These are phyloP conservation scores for Pueraria montana DNA, from an alignment of 306 rosid genomes.

Conservation along the genomic window DNA sequence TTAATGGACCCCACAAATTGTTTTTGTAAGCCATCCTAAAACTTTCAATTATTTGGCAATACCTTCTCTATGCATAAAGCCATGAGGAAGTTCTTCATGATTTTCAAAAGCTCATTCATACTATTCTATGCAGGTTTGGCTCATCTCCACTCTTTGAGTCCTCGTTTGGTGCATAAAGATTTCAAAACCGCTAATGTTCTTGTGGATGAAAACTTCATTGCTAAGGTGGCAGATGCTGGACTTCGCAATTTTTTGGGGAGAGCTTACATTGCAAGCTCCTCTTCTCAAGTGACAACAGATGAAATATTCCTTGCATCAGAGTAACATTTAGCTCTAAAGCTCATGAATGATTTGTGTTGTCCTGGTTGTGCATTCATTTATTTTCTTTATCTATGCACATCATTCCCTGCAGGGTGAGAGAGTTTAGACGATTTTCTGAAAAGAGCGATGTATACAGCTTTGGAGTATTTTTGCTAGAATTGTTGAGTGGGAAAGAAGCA, in stretches of 20 bases:
- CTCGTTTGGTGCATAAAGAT: slow-evolving; percentile 81
- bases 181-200: slow-evolving; percentile 94
- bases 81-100: slow-evolving; percentile 47
- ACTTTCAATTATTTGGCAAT: slow-evolving; percentile 46
- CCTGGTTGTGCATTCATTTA: slow-evolving; percentile 7
- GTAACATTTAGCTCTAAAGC: slow-evolving; percentile 56
- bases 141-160: slow-evolving; percentile 86
- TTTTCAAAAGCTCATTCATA: slow-evolving; percentile 50
- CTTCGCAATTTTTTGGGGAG: slow-evolving; percentile 76
- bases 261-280: slow-evolving; percentile 71
- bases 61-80: slow-evolving; percentile 35
- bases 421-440: slow-evolving; percentile 87
- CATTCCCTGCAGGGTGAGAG: slow-evolving; percentile 76
- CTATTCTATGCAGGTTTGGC: slow-evolving; percentile 72
- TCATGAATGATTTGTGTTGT: slow-evolving; percentile 12
- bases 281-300: slow-evolving; percentile 75
- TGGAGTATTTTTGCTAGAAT: slow-evolving; percentile 85
- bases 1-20: slow-evolving; percentile 59
- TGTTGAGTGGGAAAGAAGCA: slow-evolving; percentile 85
- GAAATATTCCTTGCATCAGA: slow-evolving; percentile 82
- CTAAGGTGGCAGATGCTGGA: slow-evolving; percentile 94
- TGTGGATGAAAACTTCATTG: slow-evolving; percentile 79
- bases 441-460: slow-evolving; percentile 91
- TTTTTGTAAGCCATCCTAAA: slow-evolving; percentile 57
- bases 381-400: slow-evolving; percentile 13